A percentile compares a stretch with the other conserved stretches of the same genome.
Evolutionary conservation across 768 basidiomycete genomes (phyloP).

Genomic region (Peribolospora kevripleyi): DNA sequence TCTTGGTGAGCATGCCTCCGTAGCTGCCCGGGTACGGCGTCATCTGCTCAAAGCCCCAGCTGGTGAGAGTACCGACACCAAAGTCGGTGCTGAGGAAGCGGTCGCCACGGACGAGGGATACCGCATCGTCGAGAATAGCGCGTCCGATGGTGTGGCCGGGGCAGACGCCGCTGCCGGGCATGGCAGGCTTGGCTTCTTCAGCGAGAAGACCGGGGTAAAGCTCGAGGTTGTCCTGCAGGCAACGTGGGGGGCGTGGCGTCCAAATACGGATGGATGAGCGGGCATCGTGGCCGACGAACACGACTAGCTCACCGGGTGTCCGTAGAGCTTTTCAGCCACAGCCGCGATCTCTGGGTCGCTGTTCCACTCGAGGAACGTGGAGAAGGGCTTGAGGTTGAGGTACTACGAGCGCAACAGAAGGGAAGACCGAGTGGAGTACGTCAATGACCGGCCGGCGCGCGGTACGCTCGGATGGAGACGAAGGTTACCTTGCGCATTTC

Average conservation of each 20-base stretch:
- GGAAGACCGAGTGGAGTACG: neutral
- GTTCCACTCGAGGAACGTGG: slow-evolving; percentile 21
- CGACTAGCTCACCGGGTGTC: slow-evolving; percentile 24
- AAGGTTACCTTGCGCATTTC: slow-evolving; percentile 27
- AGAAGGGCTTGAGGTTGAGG: slow-evolving; percentile 4
- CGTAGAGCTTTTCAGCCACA: slow-evolving; percentile 37
- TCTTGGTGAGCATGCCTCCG: slow-evolving; percentile 47
- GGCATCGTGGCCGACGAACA: neutral
- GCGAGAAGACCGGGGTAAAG: slow-evolving; percentile 32
- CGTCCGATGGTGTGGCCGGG: slow-evolving; percentile 53
- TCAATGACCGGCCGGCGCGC: too few relatives aligned
- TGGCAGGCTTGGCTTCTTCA: slow-evolving; percentile 40
- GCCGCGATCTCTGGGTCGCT: slow-evolving; percentile 10
- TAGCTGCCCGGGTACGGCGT: slow-evolving; percentile 29
- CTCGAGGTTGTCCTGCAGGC: slow-evolving; percentile 37
- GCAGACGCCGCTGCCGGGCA: slow-evolving; percentile 35
- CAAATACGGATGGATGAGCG: neutral
- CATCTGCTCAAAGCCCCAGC: slow-evolving; percentile 48
- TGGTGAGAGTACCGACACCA: slow-evolving; percentile 49
- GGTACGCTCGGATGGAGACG: neutral
- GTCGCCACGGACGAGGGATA: slow-evolving; percentile 25
- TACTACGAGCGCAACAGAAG: neutral
- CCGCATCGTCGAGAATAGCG: slow-evolving; percentile 38
- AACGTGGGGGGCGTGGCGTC: neutral
- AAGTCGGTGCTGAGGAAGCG: slow-evolving; percentile 52